Evolutionary conservation across 495 filamentous ascomycete genomes (phyloP), one percentile per base, ranked within the genome.

Genomic region (Penicillium riverlandense): DNA sequence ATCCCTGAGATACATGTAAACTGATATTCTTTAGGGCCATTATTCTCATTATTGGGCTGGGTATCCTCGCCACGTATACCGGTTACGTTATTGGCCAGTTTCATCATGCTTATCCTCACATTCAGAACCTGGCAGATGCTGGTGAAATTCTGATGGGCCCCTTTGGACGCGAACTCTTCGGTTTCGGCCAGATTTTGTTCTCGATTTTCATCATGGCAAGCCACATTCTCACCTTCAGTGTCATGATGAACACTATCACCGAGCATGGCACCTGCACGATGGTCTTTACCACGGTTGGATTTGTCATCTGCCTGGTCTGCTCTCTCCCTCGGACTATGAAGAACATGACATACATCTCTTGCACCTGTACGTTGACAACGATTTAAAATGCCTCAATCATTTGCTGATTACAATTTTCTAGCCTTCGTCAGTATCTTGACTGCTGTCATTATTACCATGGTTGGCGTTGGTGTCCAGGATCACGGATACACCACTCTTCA

Each of bases 161-260:
- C 0, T 47, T 80, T 34, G 85, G 85, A 0, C 79, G 81, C 37
- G 81, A 85, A 52, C 48, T 90, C 27, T 72, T 85, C 52, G 80
- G 80, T 8, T 54, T 62, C n/a, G 82, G 79, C 47, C 84, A 86
- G 55, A 67, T 79, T 13, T 53, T 87, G 30, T 83, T 89, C 61
- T 75, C 86, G 30, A 65, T 85, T 42, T 89, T 91, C 69, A 80
- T 87, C 48, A 84, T 87, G 70, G 85, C 76, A 15, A 84, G 82
- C 8, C 88, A 92, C 56, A 76, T 89, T 2, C 75, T 83, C 50
- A 83, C 88, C 54, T 67, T 86, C 40, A 63, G 67, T 22, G 83
- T 87, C 29, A 84, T 90, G 51, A 71, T 83, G 49, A 75, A 89
- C 48, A 80, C 73, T 28, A 60, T 90, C 36, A 82, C 84, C 14